A percentile compares a stretch with the other conserved stretches of the same genome.
phyloP scores from a whole-genome alignment of 2,329 filamentous ascomycete species.

The Sporothrix brasiliensis region DNA sequence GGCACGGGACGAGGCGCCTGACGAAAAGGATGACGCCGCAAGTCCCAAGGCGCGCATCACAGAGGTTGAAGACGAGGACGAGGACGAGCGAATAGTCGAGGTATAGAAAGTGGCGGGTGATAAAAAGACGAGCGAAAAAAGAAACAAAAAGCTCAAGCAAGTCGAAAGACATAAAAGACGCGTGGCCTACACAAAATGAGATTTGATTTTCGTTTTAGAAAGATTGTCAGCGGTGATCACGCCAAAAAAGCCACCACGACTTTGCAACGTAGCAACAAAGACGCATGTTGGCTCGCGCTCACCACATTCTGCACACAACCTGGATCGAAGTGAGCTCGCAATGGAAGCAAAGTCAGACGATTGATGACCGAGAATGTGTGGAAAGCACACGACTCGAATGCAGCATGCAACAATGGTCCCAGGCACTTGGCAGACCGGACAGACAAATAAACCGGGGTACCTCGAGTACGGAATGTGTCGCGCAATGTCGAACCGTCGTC shows the following conservation, averaged over 20 bases:
- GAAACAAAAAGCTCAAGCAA: no score
- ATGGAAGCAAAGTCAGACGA: not conserved
- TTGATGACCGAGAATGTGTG: not conserved
- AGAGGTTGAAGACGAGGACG: constrained; percentile 52
- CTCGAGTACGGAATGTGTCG: no score
- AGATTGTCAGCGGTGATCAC: not conserved
- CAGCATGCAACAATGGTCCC: not conserved
- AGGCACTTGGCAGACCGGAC: no score
- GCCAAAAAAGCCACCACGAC: not conserved
- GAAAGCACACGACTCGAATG: not conserved
- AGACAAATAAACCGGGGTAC: no score
- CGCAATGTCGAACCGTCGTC: no score
- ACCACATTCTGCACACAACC: not conserved
- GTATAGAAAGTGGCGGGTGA: constrained; percentile 41
- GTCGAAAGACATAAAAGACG: no score
- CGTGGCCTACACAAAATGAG: no score
- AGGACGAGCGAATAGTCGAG: constrained; percentile 59
- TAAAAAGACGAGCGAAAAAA: not conserved
- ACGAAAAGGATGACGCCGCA: constrained; percentile 44
- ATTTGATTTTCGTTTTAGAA: not conserved
- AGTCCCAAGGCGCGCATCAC: constrained; percentile 43
- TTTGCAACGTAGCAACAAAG: not conserved
- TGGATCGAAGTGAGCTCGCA: not conserved
- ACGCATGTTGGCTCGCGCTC: constrained; percentile 18
- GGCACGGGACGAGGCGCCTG: constrained; percentile 67